A percentile compares a stretch with the other conserved stretches of the same genome.
phyloP scores from a whole-genome alignment of 2,329 filamentous ascomycete genomes.

The Alternaria sp. region DNA sequence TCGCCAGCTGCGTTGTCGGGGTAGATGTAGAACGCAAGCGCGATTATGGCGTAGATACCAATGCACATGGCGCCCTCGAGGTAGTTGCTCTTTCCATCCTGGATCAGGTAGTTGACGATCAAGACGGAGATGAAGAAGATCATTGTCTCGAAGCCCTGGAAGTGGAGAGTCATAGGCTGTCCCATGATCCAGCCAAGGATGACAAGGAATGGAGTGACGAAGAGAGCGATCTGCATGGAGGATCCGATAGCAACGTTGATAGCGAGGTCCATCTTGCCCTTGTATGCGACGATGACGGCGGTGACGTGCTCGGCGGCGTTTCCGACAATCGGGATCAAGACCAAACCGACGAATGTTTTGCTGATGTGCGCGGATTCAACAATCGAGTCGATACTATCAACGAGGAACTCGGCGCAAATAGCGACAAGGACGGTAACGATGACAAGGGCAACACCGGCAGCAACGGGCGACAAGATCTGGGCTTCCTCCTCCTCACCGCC shows the following conservation, averaged over 20 bases:
- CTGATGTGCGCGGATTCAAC: constrained; percentile 59
- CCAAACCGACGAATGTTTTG: constrained; percentile 64
- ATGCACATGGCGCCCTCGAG: constrained; percentile 74
- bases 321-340: constrained; percentile 64
- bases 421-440: constrained; percentile 58
- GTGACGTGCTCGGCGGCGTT: constrained; percentile 65
- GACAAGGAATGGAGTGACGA: constrained; percentile 64
- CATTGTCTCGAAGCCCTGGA: constrained; percentile 87
- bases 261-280: constrained; percentile 64
- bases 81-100: constrained; percentile 86
- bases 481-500: constrained; percentile 43
- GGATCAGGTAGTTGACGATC: constrained; percentile 85
- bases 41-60: constrained; percentile 64
- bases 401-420: constrained; percentile 61
- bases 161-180: constrained; percentile 71
- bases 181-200: constrained; percentile 63
- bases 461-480: constrained; percentile 53
- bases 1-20: constrained; percentile 57
- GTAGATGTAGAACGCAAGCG: constrained; percentile 66
- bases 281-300: constrained; percentile 61
- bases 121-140: constrained; percentile 83
- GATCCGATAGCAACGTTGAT: constrained; percentile 63
- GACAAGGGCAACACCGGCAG: constrained; percentile 55
- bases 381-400: constrained; percentile 62
- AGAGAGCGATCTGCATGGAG: constrained; percentile 63